Conservation (phyloP, 148 eudicot genomes). For the Talinum fruticosum region DNA sequence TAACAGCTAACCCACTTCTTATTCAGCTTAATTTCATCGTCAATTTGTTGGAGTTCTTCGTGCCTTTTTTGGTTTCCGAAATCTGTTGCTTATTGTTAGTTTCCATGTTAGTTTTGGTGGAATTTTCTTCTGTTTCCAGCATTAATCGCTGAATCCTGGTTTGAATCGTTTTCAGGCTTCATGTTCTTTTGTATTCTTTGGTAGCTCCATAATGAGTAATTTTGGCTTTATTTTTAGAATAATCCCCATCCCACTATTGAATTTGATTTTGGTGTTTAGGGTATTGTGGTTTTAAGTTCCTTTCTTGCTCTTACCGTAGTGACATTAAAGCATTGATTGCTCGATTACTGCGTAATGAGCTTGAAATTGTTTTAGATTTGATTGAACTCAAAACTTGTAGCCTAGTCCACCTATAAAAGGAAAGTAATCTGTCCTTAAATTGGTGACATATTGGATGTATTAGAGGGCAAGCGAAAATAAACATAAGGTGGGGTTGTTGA, state of each 20-base stretch:
- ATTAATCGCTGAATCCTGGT: not conserved
- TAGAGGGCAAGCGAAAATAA: not conserved
- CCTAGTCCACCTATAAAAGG: not conserved
- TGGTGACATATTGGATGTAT: not conserved
- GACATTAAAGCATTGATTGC: not conserved
- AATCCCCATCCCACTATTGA: not conserved
- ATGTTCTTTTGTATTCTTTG: not conserved
- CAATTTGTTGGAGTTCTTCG: constrained; percentile 8
- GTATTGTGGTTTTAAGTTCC: not conserved
- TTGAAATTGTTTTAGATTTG: not conserved
- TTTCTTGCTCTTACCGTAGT: not conserved
- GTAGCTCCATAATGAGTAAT: not conserved
- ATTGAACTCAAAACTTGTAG: not conserved
- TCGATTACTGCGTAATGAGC: not conserved
- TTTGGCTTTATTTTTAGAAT: not conserved
- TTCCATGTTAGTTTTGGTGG: not conserved
- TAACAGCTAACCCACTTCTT: constrained; percentile 12
- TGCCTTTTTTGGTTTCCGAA: not conserved
- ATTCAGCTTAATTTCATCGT: not conserved
- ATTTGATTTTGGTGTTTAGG: not conserved
- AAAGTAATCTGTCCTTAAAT: not conserved
- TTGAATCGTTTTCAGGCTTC: not conserved
- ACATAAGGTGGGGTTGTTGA: not conserved
- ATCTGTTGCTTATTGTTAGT: not conserved
- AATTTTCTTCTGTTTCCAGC: not conserved